Evolutionary conservation across 352 stramenopile species (phyloP).

Genomic region (Phytophthora idaei): DNA sequence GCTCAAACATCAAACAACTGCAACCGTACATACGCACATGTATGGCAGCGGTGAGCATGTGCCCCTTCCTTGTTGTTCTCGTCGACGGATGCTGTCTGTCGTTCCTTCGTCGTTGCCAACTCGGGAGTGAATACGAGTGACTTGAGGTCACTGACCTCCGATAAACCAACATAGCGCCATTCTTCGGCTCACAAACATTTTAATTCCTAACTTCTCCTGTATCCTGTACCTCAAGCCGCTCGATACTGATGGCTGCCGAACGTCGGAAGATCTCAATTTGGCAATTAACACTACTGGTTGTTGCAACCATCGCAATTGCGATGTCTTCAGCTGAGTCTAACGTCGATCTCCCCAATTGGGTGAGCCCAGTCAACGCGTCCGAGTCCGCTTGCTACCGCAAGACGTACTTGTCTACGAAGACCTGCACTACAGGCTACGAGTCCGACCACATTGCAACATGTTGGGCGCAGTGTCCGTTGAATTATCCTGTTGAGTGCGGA

Average conservation of each 20-base stretch:
- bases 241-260: conserved; percentile 3
- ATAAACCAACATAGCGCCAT: conserved; percentile 1
- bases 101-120: conserved; percentile 6
- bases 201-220: neutral
- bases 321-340: conserved; percentile 3
- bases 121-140: neutral
- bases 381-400: conserved; percentile 58
- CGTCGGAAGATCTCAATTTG: neutral
- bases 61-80: conserved; percentile 12
- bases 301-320: neutral
- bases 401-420: conserved; percentile 35
- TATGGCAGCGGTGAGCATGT: neutral
- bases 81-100: conserved; percentile 10
- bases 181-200: neutral
- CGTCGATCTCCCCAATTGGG: conserved; percentile 34
- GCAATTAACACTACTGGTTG: conserved; percentile 5
- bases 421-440: conserved; percentile 26
- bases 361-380: conserved; percentile 25
- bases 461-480: conserved; percentile 68
- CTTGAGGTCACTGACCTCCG: neutral
- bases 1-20: conserved; percentile 9
- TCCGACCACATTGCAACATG: conserved; percentile 28
- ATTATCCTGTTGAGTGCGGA: conserved; percentile 73
- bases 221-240: neutral
- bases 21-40: conserved; percentile 3